These are phyloP conservation scores for Kodamaea anthophila DNA, from an alignment of 1,139 yeast genomes.

Conservation along the genomic window DNA sequence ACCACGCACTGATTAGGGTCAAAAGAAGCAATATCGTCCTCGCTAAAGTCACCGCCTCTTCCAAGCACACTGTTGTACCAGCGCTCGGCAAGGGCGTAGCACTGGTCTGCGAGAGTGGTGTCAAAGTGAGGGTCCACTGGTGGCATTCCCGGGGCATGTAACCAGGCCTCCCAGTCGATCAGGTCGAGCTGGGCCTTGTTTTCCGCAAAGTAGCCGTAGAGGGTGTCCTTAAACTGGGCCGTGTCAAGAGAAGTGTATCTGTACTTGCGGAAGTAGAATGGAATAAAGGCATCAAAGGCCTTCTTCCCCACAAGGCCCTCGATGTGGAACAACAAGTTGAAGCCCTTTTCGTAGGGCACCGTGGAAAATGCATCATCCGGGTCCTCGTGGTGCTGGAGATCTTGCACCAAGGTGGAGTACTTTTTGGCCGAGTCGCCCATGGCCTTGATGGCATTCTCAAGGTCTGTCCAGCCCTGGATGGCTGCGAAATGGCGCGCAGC, in stretches of 20 bases:
- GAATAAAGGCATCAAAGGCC: constrained; percentile 72
- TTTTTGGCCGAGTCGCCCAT: constrained; percentile 50
- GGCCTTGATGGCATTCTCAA: constrained; percentile 56
- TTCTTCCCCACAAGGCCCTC: constrained; percentile 52
- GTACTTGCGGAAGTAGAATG: constrained; percentile 66
- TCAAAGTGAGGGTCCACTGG: constrained; percentile 72
- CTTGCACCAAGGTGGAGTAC: constrained; percentile 63
- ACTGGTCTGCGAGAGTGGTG: constrained; percentile 69
- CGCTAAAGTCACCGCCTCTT: constrained; percentile 13
- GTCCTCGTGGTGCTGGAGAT: constrained; percentile 59
- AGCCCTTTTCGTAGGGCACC: constrained; percentile 91
- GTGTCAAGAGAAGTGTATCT: constrained; percentile 71
- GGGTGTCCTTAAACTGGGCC: constrained; percentile 68
- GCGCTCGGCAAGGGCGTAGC: constrained; percentile 55
- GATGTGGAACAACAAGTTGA: constrained; percentile 66
- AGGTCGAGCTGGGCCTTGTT: constrained; percentile 47
- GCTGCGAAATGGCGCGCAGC: constrained; percentile 72
- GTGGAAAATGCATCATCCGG: constrained; percentile 88
- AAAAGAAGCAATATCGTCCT: constrained; percentile 48
- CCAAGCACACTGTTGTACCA: constrained; percentile 47
- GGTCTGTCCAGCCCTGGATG: constrained; percentile 83
- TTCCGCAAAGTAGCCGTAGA: constrained; percentile 56
- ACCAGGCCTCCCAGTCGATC: constrained; percentile 84
- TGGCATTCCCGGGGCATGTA: constrained; percentile 79
- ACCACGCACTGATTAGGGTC: constrained; percentile 74